Conservation (phyloP, 305 asterid species). For the Fraxinus greggii region DNA sequence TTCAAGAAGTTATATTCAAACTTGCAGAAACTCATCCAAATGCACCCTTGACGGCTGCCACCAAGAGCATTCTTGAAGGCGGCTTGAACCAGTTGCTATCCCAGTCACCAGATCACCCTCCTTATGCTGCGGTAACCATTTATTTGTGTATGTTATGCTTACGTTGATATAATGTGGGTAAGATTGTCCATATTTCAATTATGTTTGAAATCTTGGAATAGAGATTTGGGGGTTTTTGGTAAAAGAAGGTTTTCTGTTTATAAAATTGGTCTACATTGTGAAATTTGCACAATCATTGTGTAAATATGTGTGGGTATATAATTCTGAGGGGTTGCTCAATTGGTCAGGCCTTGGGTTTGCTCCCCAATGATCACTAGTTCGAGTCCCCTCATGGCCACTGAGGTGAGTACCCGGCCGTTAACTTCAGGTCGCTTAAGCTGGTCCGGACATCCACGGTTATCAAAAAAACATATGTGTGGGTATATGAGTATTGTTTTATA, state of each 20-base stretch:
- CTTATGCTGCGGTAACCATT: constrained; percentile 50
- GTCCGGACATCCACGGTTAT: no score
- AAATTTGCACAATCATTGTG: neutral
- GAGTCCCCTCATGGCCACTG: no score
- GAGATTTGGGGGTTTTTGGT: neutral
- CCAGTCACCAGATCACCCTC: constrained; percentile 47
- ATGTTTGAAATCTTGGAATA: neutral
- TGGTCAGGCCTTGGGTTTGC: no score
- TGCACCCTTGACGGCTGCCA: constrained; percentile 27
- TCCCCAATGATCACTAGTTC: no score
- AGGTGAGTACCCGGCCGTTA: no score
- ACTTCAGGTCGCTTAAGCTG: no score
- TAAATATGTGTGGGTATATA: neutral
- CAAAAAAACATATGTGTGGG: no score
- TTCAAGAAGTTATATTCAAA: constrained; percentile 29
- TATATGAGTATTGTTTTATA: neutral
- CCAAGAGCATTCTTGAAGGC: constrained; percentile 24
- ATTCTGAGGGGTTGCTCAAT: no score
- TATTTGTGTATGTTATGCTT: neutral
- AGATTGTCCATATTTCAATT: neutral
- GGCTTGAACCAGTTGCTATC: constrained; percentile 30
- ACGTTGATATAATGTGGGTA: neutral
- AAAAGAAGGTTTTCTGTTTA: neutral
- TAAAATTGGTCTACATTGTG: neutral
- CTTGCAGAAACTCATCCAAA: constrained; percentile 35